Base-by-base conservation (phyloP, 2,329 filamentous ascomycete genomes). In the Hansfordia pulvinata region DNA sequence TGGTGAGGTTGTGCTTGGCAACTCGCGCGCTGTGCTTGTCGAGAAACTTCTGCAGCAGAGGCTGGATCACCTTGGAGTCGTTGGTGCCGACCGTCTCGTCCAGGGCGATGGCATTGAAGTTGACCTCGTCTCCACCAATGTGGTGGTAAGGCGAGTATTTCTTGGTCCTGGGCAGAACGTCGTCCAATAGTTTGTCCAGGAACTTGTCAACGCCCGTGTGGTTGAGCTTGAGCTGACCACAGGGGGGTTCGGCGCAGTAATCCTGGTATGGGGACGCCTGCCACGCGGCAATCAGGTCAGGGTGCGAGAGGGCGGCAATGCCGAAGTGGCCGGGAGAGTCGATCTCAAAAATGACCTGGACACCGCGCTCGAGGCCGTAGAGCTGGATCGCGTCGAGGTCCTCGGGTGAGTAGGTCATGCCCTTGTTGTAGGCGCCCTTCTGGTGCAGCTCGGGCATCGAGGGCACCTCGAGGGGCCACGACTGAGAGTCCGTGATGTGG, bases 101-200 rank as follows among this genome's bases (percentile, higher is more conserved):
- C 8, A 88, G 64, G 20, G 59, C 59, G 43, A 83, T 86, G 27
- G 76, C 69, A 41, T 86, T 76, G 34, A 62, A 62, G 50, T 90
- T 88, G 34, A 92, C 72, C 56, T 93, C 85, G 42, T 93, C 85
- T 29, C 85, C 85, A 23, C 85, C 85, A 1, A 80, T 80, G 54
- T 93, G 84, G 59, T 88, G 92, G 54, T 88, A 71, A 6, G 70
- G 56, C 3, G 76, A 64, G 49, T 82, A 83, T 0, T 76, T 72
- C 7, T 60, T 54, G 8, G 85, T 50, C 16, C 82, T 65, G 10
- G 84, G 83, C 28, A 92, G 56, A 14, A 93, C 46, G 44, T 93
- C 85, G n/a, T 63, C 62, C 39, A 84, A 77, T 10, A 93, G 53
- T 19, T 52, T 76, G 30, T 78, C 67, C 8, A 93, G 50, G 49